Base-by-base conservation (phyloP, 441 rosid species). In the Gossypium davidsonii region DNA sequence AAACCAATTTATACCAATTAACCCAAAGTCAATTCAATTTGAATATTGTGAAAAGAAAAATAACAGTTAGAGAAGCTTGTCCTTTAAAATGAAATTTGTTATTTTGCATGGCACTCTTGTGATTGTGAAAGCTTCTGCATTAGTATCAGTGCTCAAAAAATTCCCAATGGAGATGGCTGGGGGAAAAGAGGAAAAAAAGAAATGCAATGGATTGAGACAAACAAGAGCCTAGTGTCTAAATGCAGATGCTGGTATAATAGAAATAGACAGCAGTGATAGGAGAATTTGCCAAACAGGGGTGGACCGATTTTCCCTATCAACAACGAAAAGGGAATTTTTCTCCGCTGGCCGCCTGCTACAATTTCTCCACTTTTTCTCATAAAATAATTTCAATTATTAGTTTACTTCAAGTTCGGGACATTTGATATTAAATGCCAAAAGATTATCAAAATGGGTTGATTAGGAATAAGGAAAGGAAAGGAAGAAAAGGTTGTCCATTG, bases 231-330 rank as follows among this genome's bases (percentile, higher is more conserved):
- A 6, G 39, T 26, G 65, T 60, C 11, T n/a, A 62, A 62, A 61
- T 61, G 67, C 67, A 61, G 67, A 8, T 34, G 67, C 34, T 37
- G 70, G 55, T n/a, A 49, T 4, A 49, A n/a, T 49, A 49, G 55
- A 49, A 49, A 49, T 11, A 49, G 2, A 49, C 18, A 49, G 55
- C 55, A n/a, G 55, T n/a, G 55, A 49, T 4, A 49, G 55, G 55
- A 4, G 15, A 48, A 3, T 49, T n/a, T n/a, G 18, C 55, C 55
- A 14, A 49, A 49, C 18, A 14, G 20, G 65, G 65, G 10, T 34
- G 46, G 48, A 8, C 67, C 48, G 1, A 6, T 51, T 62, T 58
- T 25, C 17, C 8, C 62, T 25, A 23, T 12, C 49, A 37, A 46
- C 31, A 25, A 25, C 49, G 37, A 59, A 7, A n/a, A 48, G 2